Percentiles rank a stretch among this genome's conserved stretches.
phyloP scores from a whole-genome alignment of 2,329 filamentous ascomycete species.

The Neofusicoccum laricinum region DNA sequence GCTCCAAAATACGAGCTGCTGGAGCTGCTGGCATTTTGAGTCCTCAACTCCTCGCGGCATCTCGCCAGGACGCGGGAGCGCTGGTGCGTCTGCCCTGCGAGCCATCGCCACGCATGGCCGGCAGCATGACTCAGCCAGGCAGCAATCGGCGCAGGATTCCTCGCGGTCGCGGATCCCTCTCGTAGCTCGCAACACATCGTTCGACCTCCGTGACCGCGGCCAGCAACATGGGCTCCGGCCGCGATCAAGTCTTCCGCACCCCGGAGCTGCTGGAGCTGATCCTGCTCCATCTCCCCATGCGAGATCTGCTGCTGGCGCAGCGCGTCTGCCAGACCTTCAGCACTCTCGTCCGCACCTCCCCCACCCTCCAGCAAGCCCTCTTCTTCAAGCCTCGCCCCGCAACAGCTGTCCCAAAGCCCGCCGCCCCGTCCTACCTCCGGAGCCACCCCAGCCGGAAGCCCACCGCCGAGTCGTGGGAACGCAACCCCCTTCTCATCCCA shows the following conservation, averaged over 20 bases:
- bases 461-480: not conserved
- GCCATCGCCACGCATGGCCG: too few relatives aligned
- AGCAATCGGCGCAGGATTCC: too few relatives aligned
- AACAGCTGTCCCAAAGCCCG: not conserved
- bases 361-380: not conserved
- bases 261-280: slow-evolving; percentile 7
- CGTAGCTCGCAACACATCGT: too few relatives aligned
- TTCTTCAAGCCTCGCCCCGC: not conserved
- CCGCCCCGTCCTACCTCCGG: not conserved
- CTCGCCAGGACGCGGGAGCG: too few relatives aligned
- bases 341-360: not conserved
- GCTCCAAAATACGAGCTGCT: too few relatives aligned
- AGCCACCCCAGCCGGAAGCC: not conserved
- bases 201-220: too few relatives aligned
- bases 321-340: not conserved
- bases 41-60: too few relatives aligned
- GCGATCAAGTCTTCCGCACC: not conserved
- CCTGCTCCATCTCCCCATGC: not conserved
- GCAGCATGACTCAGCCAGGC: too few relatives aligned
- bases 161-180: too few relatives aligned
- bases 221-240: not conserved
- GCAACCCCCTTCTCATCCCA: not conserved
- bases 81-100: too few relatives aligned
- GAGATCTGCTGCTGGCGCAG: not conserved
- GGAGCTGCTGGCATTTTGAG: too few relatives aligned